phyloP scores from a whole-genome alignment of 176 grass and related monocot genomes.

The Zizania latifolia region DNA sequence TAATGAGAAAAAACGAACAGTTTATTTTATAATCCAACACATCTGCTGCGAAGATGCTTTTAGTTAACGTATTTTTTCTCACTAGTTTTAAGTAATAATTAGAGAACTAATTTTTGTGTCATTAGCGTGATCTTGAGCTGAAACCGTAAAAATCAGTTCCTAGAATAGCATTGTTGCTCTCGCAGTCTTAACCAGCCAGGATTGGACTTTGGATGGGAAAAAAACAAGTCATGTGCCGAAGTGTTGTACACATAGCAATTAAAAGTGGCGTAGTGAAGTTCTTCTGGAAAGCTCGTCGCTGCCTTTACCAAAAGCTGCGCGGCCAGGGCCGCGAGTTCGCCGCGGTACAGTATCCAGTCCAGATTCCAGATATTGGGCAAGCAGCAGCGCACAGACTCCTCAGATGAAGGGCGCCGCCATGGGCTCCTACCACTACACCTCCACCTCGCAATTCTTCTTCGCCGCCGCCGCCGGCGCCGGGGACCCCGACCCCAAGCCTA shows the following conservation, averaged over 20 bases:
- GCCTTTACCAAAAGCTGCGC: slow-evolving; percentile 11
- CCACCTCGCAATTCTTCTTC: slow-evolving; percentile 41
- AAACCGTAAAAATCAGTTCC: no score
- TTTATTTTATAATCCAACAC: no score
- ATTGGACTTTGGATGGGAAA: no score
- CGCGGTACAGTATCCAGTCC: background rate
- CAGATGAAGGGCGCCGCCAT: slow-evolving; percentile 19
- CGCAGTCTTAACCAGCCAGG: no score
- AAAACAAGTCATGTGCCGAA: background rate
- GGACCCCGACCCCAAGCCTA: background rate
- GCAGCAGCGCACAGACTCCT: background rate
- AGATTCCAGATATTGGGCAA: slow-evolving; percentile 15
- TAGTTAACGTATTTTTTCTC: no score
- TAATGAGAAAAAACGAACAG: no score
- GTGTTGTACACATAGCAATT: background rate
- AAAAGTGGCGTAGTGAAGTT: background rate
- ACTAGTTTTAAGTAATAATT: no score
- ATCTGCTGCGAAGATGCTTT: no score
- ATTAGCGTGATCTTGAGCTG: no score
- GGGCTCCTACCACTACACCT: slow-evolving; percentile 48
- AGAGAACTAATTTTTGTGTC: no score
- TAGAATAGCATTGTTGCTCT: no score
- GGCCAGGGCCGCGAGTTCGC: background rate
- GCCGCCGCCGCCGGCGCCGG: slow-evolving; percentile 23
- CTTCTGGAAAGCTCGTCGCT: slow-evolving; percentile 8